A percentile compares a stretch with the other conserved stretches of the same genome.
Conservation (phyloP, 805 yeast genomes). For the Pachysolen tannophilus region DNA sequence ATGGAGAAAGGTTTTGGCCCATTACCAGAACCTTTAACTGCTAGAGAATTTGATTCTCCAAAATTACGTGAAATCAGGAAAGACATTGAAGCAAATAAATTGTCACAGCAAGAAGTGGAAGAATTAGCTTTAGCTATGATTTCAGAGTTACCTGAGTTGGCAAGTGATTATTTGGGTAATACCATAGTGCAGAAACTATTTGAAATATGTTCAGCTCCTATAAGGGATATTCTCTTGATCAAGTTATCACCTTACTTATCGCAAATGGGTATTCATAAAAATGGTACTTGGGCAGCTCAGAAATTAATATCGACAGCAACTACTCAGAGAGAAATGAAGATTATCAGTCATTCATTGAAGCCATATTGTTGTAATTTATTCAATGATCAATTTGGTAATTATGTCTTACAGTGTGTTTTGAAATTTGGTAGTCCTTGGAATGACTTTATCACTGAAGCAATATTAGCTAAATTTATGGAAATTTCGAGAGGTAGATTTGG, state of each 20-base stretch:
- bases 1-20: constrained; percentile 54
- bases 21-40: constrained; percentile 62
- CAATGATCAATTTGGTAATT: constrained; percentile 95
- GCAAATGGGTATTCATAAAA: constrained; percentile 91
- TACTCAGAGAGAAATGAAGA: constrained; percentile 51
- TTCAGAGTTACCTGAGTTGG: constrained; percentile 81
- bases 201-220: constrained; percentile 56
- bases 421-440: constrained; percentile 86
- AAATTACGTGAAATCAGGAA: constrained; percentile 82
- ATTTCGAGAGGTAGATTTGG: constrained; percentile 90
- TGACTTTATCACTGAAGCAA: constrained; percentile 80
- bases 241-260: constrained; percentile 74
- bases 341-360: constrained; percentile 62
- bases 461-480: constrained; percentile 67
- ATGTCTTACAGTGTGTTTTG: constrained; percentile 89
- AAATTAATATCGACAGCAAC: constrained; percentile 76
- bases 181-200: constrained; percentile 92
- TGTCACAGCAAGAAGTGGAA: constrained; percentile 61
- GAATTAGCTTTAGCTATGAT: constrained; percentile 77
- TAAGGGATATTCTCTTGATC: constrained; percentile 76
- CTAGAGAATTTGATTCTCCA: constrained; percentile 80
- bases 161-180: constrained; percentile 91
- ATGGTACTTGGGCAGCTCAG: constrained; percentile 99
- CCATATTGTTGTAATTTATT: constrained; percentile 82
- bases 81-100: constrained; percentile 45